Evolutionary conservation across 305 asterid species (phyloP).

Genomic region (Fraxinus paxiana): DNA sequence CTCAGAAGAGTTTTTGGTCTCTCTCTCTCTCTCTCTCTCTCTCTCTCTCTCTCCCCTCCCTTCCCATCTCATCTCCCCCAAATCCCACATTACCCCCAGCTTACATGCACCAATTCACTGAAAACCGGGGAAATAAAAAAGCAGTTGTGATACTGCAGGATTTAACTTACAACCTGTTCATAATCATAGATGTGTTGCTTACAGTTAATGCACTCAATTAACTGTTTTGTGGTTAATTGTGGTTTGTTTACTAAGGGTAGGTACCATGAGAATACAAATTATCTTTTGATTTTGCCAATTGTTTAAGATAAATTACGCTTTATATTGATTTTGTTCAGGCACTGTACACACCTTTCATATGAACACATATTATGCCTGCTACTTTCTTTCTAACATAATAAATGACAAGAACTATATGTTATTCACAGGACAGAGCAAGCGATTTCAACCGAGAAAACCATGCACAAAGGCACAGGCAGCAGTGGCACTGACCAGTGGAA

Average conservation of each 20-base stretch:
- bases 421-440: conserved; percentile 70
- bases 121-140: background rate
- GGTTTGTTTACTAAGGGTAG: conserved; percentile 1
- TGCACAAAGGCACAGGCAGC: conserved; percentile 87
- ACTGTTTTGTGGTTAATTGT: background rate
- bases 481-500: conserved; percentile 74
- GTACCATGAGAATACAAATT: background rate
- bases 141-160: background rate
- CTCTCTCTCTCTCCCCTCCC: conserved; percentile 1
- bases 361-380: background rate
- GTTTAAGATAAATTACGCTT: background rate
- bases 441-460: conserved; percentile 83
- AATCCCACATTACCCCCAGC: background rate
- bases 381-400: background rate
- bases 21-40: conserved; percentile 20
- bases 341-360: background rate
- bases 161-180: background rate
- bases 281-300: background rate
- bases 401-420: conserved; percentile 12
- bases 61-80: background rate
- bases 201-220: background rate
- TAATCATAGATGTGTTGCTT: background rate
- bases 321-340: background rate
- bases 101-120: background rate
- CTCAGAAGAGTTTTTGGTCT: conserved; percentile 76